Evolutionary conservation across 805 yeast genomes (phyloP).

Genomic region (Huiozyma sinensis): DNA sequence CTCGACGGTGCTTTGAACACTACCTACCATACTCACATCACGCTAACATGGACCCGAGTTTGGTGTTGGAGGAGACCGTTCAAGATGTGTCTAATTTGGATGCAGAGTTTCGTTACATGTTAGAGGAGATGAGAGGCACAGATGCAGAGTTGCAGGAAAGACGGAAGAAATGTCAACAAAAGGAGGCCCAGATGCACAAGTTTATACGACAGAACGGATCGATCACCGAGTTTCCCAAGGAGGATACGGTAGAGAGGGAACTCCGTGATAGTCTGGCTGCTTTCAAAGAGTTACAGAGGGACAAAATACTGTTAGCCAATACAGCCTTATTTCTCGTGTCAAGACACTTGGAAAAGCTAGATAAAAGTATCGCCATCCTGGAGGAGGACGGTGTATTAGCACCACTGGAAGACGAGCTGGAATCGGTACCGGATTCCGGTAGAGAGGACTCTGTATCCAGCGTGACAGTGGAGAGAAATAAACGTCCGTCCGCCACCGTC

Average conservation of each 20-base stretch:
- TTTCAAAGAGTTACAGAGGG: conserved; percentile 56
- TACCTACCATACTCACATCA: too few relatives aligned
- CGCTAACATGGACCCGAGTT: conserved; percentile 74
- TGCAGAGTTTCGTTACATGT: conserved; percentile 67
- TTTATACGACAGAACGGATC: conserved; percentile 78
- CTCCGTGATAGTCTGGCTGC: conserved; percentile 57
- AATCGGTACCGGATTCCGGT: conserved; percentile 20
- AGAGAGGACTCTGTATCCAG: conserved; percentile 22
- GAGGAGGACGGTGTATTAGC: conserved; percentile 78
- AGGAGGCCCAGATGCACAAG: conserved; percentile 75
- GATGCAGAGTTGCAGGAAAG: conserved; percentile 59
- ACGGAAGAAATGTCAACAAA: conserved; percentile 52
- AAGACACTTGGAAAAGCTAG: conserved; percentile 63
- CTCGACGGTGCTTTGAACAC: too few relatives aligned
- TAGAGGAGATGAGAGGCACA: conserved; percentile 65
- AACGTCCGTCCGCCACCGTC: conserved; percentile 9
- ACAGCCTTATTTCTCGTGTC: conserved; percentile 71
- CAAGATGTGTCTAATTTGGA: conserved; percentile 76
- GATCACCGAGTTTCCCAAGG: conserved; percentile 70
- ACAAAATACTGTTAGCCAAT: conserved; percentile 69
- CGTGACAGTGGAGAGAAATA: conserved; percentile 11
- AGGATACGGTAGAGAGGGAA: conserved; percentile 50
- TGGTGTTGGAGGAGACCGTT: conserved; percentile 61
- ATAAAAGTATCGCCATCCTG: conserved; percentile 61
- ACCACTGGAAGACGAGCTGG: conserved; percentile 34